phyloP scores from a whole-genome alignment of 768 basidiomycete genomes.

The Polyporus arcularius region DNA sequence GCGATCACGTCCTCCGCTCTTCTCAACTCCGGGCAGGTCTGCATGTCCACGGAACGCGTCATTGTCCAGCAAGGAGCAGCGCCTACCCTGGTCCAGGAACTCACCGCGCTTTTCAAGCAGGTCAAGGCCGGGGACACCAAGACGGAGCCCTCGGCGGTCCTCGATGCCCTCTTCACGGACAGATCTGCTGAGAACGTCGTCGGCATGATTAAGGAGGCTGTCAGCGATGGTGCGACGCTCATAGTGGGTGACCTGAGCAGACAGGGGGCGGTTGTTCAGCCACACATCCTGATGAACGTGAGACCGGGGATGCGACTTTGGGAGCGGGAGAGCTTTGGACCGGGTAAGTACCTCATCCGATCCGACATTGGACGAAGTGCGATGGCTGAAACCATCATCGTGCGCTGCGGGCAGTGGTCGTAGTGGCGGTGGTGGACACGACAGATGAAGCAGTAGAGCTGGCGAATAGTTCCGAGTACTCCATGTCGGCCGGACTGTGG shows the following conservation, averaged over 20 bases:
- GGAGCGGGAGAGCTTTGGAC: constrained; percentile 65
- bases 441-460: constrained; percentile 56
- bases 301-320: constrained; percentile 52
- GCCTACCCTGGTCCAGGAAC: constrained; percentile 35
- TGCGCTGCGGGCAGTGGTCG: constrained; percentile 36
- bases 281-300: constrained; percentile 51
- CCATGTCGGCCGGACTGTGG: constrained; percentile 55
- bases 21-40: constrained; percentile 54
- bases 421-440: constrained; percentile 46
- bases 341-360: constrained; percentile 36
- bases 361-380: background rate
- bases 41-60: constrained; percentile 62
- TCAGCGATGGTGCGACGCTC: constrained; percentile 45
- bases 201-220: constrained; percentile 45
- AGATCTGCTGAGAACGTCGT: constrained; percentile 48
- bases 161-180: constrained; percentile 47
- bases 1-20: constrained; percentile 47
- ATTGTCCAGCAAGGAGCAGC: constrained; percentile 48
- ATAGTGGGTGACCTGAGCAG: constrained; percentile 44
- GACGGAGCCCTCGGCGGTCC: constrained; percentile 29
- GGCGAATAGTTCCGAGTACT: constrained; percentile 56
- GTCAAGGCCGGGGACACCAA: constrained; percentile 43
- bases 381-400: background rate
- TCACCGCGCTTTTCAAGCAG: constrained; percentile 34
- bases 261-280: constrained; percentile 46